Conservation (phyloP, 495 filamentous ascomycete genomes). For the Xylaria palmicola region DNA sequence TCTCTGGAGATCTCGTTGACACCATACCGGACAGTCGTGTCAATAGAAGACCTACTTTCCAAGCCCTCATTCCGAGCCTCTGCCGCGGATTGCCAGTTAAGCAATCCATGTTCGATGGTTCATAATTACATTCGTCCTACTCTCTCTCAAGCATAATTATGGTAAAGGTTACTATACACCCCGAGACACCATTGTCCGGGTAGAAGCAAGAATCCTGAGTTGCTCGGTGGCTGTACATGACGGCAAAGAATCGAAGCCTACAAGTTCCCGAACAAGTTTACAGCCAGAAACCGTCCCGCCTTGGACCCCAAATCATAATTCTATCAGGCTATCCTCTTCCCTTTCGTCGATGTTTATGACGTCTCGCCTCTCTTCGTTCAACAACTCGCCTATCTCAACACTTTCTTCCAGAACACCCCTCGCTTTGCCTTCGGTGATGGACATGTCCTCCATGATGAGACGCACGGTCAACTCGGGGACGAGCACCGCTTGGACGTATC, state of each 20-base stretch:
- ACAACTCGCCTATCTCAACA: conserved; percentile 68
- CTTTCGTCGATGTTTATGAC: conserved; percentile 52
- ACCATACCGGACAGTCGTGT: too few species aligned
- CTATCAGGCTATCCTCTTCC: conserved; percentile 25
- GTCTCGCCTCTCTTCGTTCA: conserved; percentile 69
- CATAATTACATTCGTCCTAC: too few species aligned
- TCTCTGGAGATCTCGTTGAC: too few species aligned
- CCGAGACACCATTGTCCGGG: neutral
- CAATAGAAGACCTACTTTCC: too few species aligned
- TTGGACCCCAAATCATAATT: neutral
- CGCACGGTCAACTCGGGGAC: conserved; percentile 78
- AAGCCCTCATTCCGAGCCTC: too few species aligned
- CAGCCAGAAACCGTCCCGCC: neutral
- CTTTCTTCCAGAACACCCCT: conserved; percentile 71
- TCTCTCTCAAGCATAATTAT: neutral
- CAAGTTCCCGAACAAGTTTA: neutral
- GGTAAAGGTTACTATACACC: neutral
- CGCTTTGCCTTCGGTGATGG: conserved; percentile 61
- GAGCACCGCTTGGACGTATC: conserved; percentile 80
- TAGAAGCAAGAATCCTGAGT: neutral
- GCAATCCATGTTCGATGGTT: too few species aligned
- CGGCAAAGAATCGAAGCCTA: neutral
- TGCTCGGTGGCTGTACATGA: neutral
- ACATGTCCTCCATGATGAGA: conserved; percentile 86
- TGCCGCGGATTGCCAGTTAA: too few species aligned